Base-by-base conservation (phyloP, 2,329 filamentous ascomycete species). In the Arthrobotrys entomopaga region DNA sequence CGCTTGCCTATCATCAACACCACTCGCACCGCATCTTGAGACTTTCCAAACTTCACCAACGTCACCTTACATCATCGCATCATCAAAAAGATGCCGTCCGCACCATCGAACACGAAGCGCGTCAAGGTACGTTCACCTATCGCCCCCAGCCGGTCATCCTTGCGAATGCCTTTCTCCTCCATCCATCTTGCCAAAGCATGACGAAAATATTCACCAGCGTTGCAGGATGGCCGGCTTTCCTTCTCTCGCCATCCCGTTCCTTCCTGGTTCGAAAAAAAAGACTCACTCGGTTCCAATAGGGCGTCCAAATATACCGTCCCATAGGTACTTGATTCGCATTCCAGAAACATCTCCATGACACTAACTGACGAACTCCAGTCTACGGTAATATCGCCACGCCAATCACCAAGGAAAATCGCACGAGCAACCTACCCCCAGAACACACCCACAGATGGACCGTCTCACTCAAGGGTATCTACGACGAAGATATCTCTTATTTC, bases 391-490 rank as follows among this genome's bases (percentile, higher is more conserved):
- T 95, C 75, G 92, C 94, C 19, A 85, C 87, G 53, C 90, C 89
- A 48, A 93, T 93, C 82, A 90, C 91, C 81, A 90, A 92, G 59
- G 86, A 87, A 80, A 88, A 90, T 78, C 91, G 92, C 79, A 91
- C 92, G 1, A 84, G 88, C 20, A 87, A 89, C 80, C 87, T 92
- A 2, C 92, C 94, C 22, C 87, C 91, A 75, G 93, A 96, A 82
- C 95, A 99, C 84, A 98, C 94, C 34, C 96, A 98, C 84, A 92
- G 91, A 76, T 99, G 95, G 95, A 89, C 91, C 79, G 92, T 98
- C 76, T 98, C 96, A 81, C 92, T 99, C 69, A 91, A 91, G 80
- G 92, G 93, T 53, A 86, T 97, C 63, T 92, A 96, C 79, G 91
- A 92, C 81, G 91, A 92, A 73, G 92, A 97, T 80, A 90, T 98